These are phyloP conservation scores for Leishmania tarentolae DNA, from an alignment of 208 protist genomes.

Conservation along the genomic window DNA sequence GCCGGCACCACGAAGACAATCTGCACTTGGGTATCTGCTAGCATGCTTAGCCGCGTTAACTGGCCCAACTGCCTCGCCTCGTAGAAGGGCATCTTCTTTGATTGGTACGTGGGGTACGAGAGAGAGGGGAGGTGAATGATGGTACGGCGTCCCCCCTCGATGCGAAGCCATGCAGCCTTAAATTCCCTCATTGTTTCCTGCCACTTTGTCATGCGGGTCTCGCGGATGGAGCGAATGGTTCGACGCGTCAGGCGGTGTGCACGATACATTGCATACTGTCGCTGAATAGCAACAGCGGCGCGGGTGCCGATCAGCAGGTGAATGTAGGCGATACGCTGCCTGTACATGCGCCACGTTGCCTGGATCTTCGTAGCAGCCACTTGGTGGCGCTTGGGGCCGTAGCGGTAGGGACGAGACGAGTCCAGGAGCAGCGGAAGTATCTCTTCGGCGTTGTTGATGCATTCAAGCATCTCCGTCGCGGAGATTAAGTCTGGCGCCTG, in stretches of 20 bases:
- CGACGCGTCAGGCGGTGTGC: slow-evolving; percentile 74
- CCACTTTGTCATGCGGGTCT: slow-evolving; percentile 72
- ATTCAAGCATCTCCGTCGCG: slow-evolving; percentile 64
- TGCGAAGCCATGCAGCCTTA: slow-evolving; percentile 59
- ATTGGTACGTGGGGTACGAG: slow-evolving; percentile 79
- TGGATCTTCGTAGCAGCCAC: slow-evolving; percentile 88
- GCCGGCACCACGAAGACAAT: slow-evolving; percentile 81
- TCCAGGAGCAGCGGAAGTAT: slow-evolving; percentile 67
- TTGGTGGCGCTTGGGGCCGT: slow-evolving; percentile 59
- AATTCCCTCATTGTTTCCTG: slow-evolving; percentile 87
- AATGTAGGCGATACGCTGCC: slow-evolving; percentile 77
- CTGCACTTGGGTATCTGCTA: slow-evolving; percentile 82
- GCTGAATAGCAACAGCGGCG: slow-evolving; percentile 84
- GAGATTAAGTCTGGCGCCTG: slow-evolving; percentile 55
- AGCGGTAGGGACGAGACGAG: slow-evolving; percentile 56
- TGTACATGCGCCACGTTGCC: slow-evolving; percentile 89
- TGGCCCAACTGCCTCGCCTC: slow-evolving; percentile 75
- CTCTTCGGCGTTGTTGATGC: slow-evolving; percentile 85
- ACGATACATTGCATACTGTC: slow-evolving; percentile 79
- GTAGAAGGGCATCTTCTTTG: slow-evolving; percentile 83
- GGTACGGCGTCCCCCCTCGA: slow-evolving; percentile 57
- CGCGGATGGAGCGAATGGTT: slow-evolving; percentile 56
- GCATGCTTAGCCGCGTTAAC: slow-evolving; percentile 79
- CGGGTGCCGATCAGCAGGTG: slow-evolving; percentile 79
- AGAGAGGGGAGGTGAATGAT: slow-evolving; percentile 90